Base-by-base conservation (phyloP, 2,329 filamentous ascomycete species). In the Cyphellophora europaea region DNA sequence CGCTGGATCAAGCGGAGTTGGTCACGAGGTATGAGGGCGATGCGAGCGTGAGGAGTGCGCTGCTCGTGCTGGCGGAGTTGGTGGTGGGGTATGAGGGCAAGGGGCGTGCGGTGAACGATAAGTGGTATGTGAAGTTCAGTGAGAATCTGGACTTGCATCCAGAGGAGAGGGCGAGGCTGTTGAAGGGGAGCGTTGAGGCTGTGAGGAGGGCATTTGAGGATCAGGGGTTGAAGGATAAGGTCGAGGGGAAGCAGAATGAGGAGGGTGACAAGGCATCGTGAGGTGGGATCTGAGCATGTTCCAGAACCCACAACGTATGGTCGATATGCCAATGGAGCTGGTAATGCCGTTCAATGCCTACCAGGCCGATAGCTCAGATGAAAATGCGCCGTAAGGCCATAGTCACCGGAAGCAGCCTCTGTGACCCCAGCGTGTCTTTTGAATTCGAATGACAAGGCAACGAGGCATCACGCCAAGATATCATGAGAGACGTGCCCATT, bases 71-170 rank as follows among this genome's bases (percentile, higher is more conserved):
- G 11, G 47, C 47, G 8, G 47, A 49, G 33, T 37, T 48, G 39
- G 36, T 43, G 19, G 47, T 49, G 12, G 47, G 47, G 5, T 49
- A 49, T 32, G 47, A 49, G 12, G 47, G 47, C 11, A 49, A 48
- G 29, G 47, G 44, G 2, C 32, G 40, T 8, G 44, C 47, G 3
- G 44, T 37, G 27, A 44, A 48, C 30, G 37, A 45, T 27, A 44
- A 38, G 14, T 49, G 47, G 47, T 49, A 68, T 59, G 60, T 66
- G 59, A 66, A 53, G 40, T 40, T 54, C 34, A 38, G 44, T 12
- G 38, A 47, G 19, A 53, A 50, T 34, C 41, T 55, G 6, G 47
- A 53, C 21, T 40, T 49, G 12, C 52, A 54, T 32, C 51, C 54
- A 25, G 40, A 42, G 2, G 48, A 55, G 27, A 63, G 44, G 29